phyloP scores from a whole-genome alignment of 176 grass and related monocot genomes.

The Oryza meridionalis region DNA sequence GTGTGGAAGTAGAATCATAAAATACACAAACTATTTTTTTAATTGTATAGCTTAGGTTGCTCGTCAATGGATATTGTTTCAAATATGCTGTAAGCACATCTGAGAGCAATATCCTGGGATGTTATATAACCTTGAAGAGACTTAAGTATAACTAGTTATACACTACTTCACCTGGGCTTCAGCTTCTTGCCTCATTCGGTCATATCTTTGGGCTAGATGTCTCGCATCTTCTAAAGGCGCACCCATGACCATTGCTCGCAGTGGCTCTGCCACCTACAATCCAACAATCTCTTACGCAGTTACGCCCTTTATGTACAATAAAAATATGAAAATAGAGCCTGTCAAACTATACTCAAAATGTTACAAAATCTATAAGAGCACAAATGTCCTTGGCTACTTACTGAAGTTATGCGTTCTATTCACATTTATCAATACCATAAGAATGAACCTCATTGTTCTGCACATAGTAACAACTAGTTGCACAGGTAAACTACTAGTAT shows the following conservation, averaged over 20 bases:
- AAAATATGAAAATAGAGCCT: background rate
- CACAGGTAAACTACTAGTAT: background rate
- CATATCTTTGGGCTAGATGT: constrained; percentile 94
- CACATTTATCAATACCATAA: background rate
- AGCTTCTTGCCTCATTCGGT: constrained; percentile 91
- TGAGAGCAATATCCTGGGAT: background rate
- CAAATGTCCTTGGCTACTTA: constrained; percentile 12
- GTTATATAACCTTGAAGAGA: background rate
- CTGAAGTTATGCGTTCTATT: background rate
- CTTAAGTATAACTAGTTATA: background rate
- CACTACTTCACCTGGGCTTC: constrained; percentile 75
- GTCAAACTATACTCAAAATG: background rate
- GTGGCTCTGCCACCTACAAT: constrained; percentile 86
- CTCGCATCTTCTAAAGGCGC: constrained; percentile 93
- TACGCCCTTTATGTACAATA: background rate
- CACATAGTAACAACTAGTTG: background rate
- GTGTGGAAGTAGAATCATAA: background rate
- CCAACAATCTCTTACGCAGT: constrained; percentile 13
- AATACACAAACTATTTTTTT: background rate
- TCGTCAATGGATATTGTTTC: constrained; percentile 14
- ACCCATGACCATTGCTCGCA: constrained; percentile 96
- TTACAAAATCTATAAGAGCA: background rate
- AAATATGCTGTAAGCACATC: background rate
- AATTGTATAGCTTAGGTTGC: background rate
- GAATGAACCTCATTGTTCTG: background rate